Percentiles rank a stretch among this genome's conserved stretches.
phyloP scores from a whole-genome alignment of 2,329 filamentous ascomycete genomes.

The Bipolaris sorokiniana region DNA sequence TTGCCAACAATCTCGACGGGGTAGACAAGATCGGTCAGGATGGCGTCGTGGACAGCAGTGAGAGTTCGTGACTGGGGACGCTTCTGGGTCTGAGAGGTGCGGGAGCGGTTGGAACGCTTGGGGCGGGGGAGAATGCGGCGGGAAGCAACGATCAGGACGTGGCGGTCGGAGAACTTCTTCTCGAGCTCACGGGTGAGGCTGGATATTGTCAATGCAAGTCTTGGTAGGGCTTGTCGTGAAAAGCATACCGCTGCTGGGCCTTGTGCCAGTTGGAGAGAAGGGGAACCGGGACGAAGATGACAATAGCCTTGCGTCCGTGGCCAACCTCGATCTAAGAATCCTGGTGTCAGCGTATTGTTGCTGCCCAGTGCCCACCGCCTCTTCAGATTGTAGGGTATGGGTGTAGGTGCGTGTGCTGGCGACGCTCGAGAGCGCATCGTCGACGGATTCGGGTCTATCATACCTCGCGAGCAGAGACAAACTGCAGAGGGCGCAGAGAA shows the following conservation, averaged over 20 bases:
- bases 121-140: constrained; percentile 98
- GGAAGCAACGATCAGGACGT: constrained; percentile 98
- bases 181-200: constrained; percentile 99
- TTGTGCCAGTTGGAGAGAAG: constrained; percentile 99
- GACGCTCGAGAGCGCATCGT: constrained; percentile 37
- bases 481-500: constrained; percentile 95
- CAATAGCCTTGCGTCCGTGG: constrained; percentile 99
- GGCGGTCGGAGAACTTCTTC: constrained; percentile 99
- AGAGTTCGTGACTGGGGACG: constrained; percentile 96
- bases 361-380: constrained; percentile 64
- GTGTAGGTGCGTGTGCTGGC: constrained; percentile 34
- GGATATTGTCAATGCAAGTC: constrained; percentile 19
- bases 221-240: background rate
- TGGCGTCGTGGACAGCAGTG: constrained; percentile 97
- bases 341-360: constrained; percentile 61
- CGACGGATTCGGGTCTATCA: constrained; percentile 58
- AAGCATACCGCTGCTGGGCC: constrained; percentile 95
- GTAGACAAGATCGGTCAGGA: constrained; percentile 97
- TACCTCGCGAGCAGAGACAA: constrained; percentile 99
- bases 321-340: constrained; percentile 94
- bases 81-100: constrained; percentile 98
- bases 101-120: constrained; percentile 96
- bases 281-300: constrained; percentile 99
- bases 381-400: constrained; percentile 49
- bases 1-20: constrained; percentile 99